Evolutionary conservation across 352 stramenopile species (phyloP).

Genomic region (Phytophthora constricta): DNA sequence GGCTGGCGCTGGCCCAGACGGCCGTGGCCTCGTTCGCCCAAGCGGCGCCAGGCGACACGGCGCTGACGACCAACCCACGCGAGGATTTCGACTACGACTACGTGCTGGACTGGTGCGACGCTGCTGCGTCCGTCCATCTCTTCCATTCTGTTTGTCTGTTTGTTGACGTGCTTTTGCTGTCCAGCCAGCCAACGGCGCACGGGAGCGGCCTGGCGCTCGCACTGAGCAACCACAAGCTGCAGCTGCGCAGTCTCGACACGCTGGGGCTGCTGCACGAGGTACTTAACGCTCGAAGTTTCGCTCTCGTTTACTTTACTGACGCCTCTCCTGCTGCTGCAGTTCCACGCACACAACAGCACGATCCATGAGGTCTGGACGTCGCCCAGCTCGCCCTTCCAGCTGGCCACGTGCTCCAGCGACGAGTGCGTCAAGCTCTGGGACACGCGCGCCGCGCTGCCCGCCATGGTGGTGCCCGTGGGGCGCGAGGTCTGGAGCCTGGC

Average conservation of each 20-base stretch:
- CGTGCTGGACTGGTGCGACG: constrained; percentile 70
- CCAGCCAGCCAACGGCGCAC: constrained; percentile 72
- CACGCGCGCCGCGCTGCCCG: constrained; percentile 56
- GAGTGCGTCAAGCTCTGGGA: constrained; percentile 90
- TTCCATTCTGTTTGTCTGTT: background rate
- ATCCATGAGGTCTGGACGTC: constrained; percentile 88
- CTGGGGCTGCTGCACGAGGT: constrained; percentile 69
- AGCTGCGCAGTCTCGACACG: constrained; percentile 76
- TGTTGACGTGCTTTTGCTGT: background rate
- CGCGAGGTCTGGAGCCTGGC: constrained; percentile 85
- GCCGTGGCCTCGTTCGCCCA: constrained; percentile 70
- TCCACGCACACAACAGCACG: constrained; percentile 76
- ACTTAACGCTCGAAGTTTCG: background rate
- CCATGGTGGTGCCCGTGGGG: constrained; percentile 68
- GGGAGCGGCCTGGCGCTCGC: constrained; percentile 64
- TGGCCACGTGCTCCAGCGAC: constrained; percentile 88
- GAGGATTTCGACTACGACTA: constrained; percentile 90
- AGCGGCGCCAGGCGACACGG: constrained; percentile 21
- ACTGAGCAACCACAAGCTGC: constrained; percentile 70
- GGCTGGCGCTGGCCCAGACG: constrained; percentile 64
- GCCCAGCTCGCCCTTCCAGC: constrained; percentile 56
- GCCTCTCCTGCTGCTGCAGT: constrained; percentile 31
- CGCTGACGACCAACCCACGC: constrained; percentile 46
- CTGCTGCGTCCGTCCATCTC: too few species aligned
- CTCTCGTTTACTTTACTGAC: background rate